These are phyloP conservation scores for Neoscytalidium dimidiatum DNA, from an alignment of 2,329 filamentous ascomycete species.

Conservation along the genomic window DNA sequence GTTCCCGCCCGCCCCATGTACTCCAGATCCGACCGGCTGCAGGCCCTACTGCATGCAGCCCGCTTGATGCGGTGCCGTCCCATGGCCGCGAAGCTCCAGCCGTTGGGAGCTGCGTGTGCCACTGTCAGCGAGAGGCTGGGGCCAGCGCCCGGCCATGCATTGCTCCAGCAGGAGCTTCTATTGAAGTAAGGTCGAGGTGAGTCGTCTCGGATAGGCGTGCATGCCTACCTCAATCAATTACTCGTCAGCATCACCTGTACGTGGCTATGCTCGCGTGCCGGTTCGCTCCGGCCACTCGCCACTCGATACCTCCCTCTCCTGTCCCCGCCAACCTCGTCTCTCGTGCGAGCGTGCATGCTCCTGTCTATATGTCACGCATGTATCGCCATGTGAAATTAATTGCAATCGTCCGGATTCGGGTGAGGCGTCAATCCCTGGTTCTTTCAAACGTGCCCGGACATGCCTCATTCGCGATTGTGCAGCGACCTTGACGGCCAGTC, in stretches of 20 bases:
- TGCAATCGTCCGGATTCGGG: not conserved
- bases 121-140: slow-evolving; percentile 15
- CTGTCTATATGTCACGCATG: not conserved
- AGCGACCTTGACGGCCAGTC: not conserved
- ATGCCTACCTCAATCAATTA: not conserved
- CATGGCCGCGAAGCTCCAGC: not conserved
- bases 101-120: slow-evolving; percentile 3
- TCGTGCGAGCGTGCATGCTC: not conserved
- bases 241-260: not conserved
- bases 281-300: slow-evolving; percentile 7
- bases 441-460: not conserved
- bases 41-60: not conserved
- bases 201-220: not conserved
- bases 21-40: slow-evolving; percentile 11
- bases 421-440: not conserved
- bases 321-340: not conserved
- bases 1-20: slow-evolving; percentile 1
- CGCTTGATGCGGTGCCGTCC: slow-evolving; percentile 5
- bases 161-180: not conserved
- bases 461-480: not conserved
- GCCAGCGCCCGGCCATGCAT: too few relatives aligned
- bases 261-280: slow-evolving; percentile 7
- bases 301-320: not conserved
- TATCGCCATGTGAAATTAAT: slow-evolving; percentile 14
- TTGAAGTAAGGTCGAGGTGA: not conserved